A percentile compares a stretch with the other conserved stretches of the same genome.
Evolutionary conservation across 73 alveolate species (phyloP).

Genomic region (Uronychia setigera): DNA sequence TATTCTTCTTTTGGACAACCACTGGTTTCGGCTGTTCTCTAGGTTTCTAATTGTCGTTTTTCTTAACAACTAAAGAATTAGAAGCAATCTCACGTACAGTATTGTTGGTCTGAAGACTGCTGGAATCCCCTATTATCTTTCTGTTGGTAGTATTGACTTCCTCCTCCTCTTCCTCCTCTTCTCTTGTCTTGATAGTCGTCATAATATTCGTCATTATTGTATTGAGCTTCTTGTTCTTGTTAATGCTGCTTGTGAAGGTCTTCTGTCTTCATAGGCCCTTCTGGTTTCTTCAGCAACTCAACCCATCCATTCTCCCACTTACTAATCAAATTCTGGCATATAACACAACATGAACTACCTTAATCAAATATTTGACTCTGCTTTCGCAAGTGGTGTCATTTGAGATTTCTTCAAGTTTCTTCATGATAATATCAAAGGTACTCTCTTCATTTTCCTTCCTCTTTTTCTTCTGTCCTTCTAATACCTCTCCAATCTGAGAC

Average conservation of each 20-base stretch:
- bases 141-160: not conserved
- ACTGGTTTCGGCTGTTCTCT: not conserved
- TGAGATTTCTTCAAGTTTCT: not conserved
- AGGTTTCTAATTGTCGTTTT: no score
- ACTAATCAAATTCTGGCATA: not conserved
- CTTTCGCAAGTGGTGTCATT: not conserved
- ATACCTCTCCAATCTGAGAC: not conserved
- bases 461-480: not conserved
- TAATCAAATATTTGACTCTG: not conserved
- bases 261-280: constrained; percentile 11
- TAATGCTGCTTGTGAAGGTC: constrained; percentile 12
- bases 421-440: not conserved
- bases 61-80: no score
- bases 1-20: not conserved
- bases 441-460: not conserved
- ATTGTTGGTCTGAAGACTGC: not conserved
- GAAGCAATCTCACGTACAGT: no score
- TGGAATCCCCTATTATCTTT: not conserved
- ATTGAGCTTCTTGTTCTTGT: not conserved
- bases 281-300: not conserved
- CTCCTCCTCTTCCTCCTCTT: constrained; percentile 3
- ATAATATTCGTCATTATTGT: not conserved
- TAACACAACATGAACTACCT: not conserved
- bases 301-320: not conserved
- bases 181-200: not conserved